Evolutionary conservation across 345 rosid species (phyloP), one percentile per base, ranked within the genome.

Genomic region (Corchorus capsularis): DNA sequence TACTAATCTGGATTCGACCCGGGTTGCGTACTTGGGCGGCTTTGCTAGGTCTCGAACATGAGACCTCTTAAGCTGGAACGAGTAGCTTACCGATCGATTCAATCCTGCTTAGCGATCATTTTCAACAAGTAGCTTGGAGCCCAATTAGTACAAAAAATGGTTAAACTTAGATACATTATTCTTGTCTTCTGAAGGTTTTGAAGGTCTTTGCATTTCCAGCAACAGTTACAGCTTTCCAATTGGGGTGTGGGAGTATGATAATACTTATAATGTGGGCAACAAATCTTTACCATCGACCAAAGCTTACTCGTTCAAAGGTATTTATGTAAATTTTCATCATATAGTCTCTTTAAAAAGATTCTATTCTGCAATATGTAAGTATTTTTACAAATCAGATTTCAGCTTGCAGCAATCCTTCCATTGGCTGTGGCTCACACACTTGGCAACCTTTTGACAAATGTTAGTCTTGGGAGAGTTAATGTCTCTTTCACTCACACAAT

Each of bases 401-500:
- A 95, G 99, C 27, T 93, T 83, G 79, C 83, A 75, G 89, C 77
- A 66, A 91, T 95, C 75, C 13, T 89, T 8, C 96, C 93, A 2
- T 81, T 95, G 82, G 99, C 92, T 73, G 73, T 88, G 69, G 95
- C 87, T 20, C 97, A 95, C 84, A 84, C 97, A 0, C 69, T 90
- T 78, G 99, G 99, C 3, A 95, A 93, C 83, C 86, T 93, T 80
- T 75, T 95, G 73, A 93, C 99, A 3, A 91, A 93, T 70, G 76
- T 93, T 69, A 93, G 99, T 77, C 67, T 95, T 55, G 96, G 91
- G 66, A 86, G 79, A 75, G 97, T 95, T 15, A 86, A 93, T 35
- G 89, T 95, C 49, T 95, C 99, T 2, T 93, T 95, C 87, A 95
- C 98, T 39, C 97, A 94, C 84, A 94, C 98, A 13, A 85, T 94